Conservation (phyloP, 805 yeast species). For the Zygosaccharomyces lentus region DNA sequence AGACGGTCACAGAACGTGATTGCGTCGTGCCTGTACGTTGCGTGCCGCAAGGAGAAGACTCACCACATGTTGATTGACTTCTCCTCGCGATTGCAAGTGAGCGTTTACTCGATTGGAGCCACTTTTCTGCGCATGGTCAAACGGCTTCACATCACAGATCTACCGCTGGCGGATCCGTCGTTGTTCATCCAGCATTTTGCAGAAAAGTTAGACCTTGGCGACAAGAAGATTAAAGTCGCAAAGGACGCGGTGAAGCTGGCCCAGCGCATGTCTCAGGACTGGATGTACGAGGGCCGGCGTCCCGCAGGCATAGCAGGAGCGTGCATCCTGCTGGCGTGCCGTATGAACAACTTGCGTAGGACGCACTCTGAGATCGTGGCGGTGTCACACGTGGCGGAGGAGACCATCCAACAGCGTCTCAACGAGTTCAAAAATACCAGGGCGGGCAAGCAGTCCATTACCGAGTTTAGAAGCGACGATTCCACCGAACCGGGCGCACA, state of each 20-base stretch:
- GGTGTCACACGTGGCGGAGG: slow-evolving; percentile 92
- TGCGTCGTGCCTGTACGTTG: slow-evolving; percentile 90
- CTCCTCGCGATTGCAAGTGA: slow-evolving; percentile 81
- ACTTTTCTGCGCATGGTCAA: slow-evolving; percentile 93
- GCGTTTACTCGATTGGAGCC: slow-evolving; percentile 93
- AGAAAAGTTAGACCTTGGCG: slow-evolving; percentile 78
- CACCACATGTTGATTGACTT: slow-evolving; percentile 96
- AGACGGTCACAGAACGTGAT: slow-evolving; percentile 91
- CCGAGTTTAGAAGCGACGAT: slow-evolving; percentile 59
- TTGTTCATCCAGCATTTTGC: slow-evolving; percentile 92
- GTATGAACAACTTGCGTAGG: slow-evolving; percentile 93
- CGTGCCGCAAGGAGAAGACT: slow-evolving; percentile 87
- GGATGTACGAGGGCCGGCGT: slow-evolving; percentile 95
- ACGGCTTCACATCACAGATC: slow-evolving; percentile 63
- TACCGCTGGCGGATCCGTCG: slow-evolving; percentile 93
- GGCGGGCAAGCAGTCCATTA: slow-evolving; percentile 68
- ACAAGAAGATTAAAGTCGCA: slow-evolving; percentile 65
- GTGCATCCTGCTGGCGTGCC: slow-evolving; percentile 83
- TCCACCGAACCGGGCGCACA: slow-evolving; percentile 43
- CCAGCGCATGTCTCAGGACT: slow-evolving; percentile 86
- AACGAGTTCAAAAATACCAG: slow-evolving; percentile 80
- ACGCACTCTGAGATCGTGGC: slow-evolving; percentile 92
- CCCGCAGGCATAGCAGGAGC: slow-evolving; percentile 99
- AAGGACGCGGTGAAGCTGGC: slow-evolving; percentile 85
- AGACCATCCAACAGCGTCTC: slow-evolving; percentile 83